Base-by-base conservation (phyloP, 139 green algal genomes). In the Zygnema cylindricum region DNA sequence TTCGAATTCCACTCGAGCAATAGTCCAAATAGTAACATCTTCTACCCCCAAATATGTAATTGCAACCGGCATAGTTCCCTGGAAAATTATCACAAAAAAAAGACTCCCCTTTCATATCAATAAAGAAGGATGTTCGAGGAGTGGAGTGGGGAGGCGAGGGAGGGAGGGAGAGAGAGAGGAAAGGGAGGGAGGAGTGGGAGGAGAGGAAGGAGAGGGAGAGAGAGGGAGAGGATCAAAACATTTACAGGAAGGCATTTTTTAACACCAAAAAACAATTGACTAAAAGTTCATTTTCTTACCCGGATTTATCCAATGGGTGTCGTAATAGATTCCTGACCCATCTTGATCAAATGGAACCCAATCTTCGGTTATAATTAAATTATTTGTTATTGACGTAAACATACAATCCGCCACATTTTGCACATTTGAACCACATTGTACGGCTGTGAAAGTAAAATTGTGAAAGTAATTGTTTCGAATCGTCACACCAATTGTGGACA, bases 361-460 rank as follows among this genome's bases (percentile, higher is more conserved):
- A 54, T 84, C 76, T 16, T 79, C 36, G 11, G 38, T 84, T 22
- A 84, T 22, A n/a, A 84, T 84, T 21, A 73, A 38, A 33, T 84
- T 84, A 55, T 84, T 84, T 49, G 41, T 84, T 16, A 84, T 7
- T 3, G 77, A 76, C 22, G 3, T 69, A 7, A 84, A 33, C 77
- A 84, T 84, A 33, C 77, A 55, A 33, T 84, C 77, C 33, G 54
- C 32, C 41, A 84, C 36, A 54, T 84, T 84, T 30, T 54, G 32
- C 33, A 69, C n/a, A 54, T 55, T 55, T 23, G 32, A 1, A 33
- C 76, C 76, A 38, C 76, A 84, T 38, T 84, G 76, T 11, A 84
- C 22, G 33, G 32, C 76, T 38, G 76, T 2, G n/a, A 84, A 84
- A 30, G 76, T 84, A 38, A 84, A 84, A 38, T 84, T 84, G 76